Evolutionary conservation across 345 rosid genomes (phyloP).

Genomic region (rapeseed (Brassica napus)): Da-Ae NC_063442.1:8543501-8544000

Average conservation of each 20-base stretch:
- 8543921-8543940: conserved; percentile 41
- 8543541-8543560: conserved; percentile 47
- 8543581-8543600: not conserved
- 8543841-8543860: conserved; percentile 35
- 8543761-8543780: not conserved
- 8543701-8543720: not conserved
- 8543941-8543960: conserved; percentile 42
- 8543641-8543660: not conserved
- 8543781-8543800: not conserved
- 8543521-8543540: conserved; percentile 78
- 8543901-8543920: conserved; percentile 12
- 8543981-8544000: conserved; percentile 15
- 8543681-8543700: not conserved
- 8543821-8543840: conserved; percentile 30
- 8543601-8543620: not conserved
- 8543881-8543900: conserved; percentile 26
- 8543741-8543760: too few relatives aligned
- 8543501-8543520: conserved; percentile 91
- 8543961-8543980: conserved; percentile 30
- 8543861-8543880: conserved; percentile 42
- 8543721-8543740: too few relatives aligned
- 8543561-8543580: not conserved
- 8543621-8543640: not conserved
- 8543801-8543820: not conserved
- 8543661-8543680: too few relatives aligned